Conservation (phyloP, 495 filamentous ascomycete genomes). For the Aspergillus egyptiacus region DNA sequence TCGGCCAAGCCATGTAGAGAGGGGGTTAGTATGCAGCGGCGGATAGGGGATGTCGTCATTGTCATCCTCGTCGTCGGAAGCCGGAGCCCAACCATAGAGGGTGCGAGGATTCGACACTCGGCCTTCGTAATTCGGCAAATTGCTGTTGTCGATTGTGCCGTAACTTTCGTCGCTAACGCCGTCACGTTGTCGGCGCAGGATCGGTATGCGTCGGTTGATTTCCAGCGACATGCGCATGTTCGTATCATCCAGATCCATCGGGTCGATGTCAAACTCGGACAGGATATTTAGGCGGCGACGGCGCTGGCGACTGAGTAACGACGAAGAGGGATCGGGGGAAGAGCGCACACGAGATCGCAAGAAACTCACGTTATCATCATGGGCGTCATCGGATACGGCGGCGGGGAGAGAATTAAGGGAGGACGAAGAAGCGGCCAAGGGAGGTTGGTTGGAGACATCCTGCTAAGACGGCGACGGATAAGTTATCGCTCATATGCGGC, state of each 20-base stretch:
- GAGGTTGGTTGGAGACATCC: constrained; percentile 30
- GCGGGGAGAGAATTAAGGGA: constrained; percentile 29
- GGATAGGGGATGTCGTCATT: constrained; percentile 31
- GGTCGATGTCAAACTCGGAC: constrained; percentile 30
- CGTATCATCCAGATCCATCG: constrained; percentile 42
- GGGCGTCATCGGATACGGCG: constrained; percentile 48
- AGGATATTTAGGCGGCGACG: constrained; percentile 30
- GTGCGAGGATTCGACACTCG: constrained; percentile 43
- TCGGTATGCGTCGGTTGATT: constrained; percentile 40
- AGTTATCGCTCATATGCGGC: background rate
- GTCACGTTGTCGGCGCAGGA: constrained; percentile 33
- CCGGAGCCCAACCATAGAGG: constrained; percentile 57
- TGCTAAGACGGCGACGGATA: constrained; percentile 18
- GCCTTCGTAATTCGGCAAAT: constrained; percentile 43
- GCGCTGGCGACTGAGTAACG: constrained; percentile 32
- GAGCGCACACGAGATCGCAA: constrained; percentile 42
- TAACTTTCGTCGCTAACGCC: constrained; percentile 11
- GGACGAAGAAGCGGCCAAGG: constrained; percentile 24
- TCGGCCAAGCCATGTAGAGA: constrained; percentile 26
- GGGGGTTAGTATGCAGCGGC: constrained; percentile 22
- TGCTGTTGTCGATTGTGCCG: constrained; percentile 13
- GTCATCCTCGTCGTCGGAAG: constrained; percentile 49
- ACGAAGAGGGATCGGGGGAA: constrained; percentile 26
- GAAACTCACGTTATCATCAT: constrained; percentile 56
- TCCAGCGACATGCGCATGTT: constrained; percentile 31